Evolutionary conservation across 164 flowering plant genomes (phyloP).

Genomic region (Santalum album): DNA sequence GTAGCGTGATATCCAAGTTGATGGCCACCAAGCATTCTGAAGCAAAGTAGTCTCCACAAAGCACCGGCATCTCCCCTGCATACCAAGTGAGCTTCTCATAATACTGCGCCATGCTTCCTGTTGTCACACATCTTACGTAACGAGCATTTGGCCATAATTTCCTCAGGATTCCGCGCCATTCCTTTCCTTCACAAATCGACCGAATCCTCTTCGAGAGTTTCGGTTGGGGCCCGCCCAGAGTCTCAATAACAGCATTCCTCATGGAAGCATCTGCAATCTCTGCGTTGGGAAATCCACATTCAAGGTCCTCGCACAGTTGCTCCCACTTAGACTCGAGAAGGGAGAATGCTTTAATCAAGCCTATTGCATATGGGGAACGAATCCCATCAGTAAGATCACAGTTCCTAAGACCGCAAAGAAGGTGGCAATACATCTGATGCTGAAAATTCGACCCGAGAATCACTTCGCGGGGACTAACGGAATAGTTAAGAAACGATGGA

Average conservation of each 20-base stretch:
- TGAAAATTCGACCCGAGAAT: constrained; percentile 26
- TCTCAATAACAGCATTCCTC: constrained; percentile 28
- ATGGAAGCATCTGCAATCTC: constrained; percentile 26
- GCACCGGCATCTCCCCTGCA: constrained; percentile 29
- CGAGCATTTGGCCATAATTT: constrained; percentile 41
- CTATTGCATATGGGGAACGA: constrained; percentile 35
- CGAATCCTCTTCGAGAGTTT: constrained; percentile 25
- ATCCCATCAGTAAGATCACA: constrained; percentile 23
- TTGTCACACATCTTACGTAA: constrained; percentile 27
- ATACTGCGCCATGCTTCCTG: constrained; percentile 47
- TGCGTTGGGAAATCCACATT: constrained; percentile 22
- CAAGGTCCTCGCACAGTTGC: constrained; percentile 35
- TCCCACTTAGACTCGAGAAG: constrained; percentile 38
- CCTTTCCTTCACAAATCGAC: constrained; percentile 15
- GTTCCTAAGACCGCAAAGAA: constrained; percentile 39
- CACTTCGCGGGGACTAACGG: constrained; percentile 31
- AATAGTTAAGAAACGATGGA: constrained; percentile 12
- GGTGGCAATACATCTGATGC: constrained; percentile 49
- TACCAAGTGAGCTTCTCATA: constrained; percentile 27
- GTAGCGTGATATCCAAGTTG: constrained; percentile 30
- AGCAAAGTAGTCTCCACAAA: constrained; percentile 41
- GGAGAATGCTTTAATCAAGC: constrained; percentile 24
- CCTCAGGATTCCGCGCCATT: constrained; percentile 28
- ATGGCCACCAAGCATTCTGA: constrained; percentile 40
- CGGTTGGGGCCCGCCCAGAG: constrained; percentile 34